Percentiles rank a stretch among this genome's conserved stretches.
Evolutionary conservation across 176 grass and related monocot genomes (phyloP).

Genomic region (Eragrostis curvula): DNA sequence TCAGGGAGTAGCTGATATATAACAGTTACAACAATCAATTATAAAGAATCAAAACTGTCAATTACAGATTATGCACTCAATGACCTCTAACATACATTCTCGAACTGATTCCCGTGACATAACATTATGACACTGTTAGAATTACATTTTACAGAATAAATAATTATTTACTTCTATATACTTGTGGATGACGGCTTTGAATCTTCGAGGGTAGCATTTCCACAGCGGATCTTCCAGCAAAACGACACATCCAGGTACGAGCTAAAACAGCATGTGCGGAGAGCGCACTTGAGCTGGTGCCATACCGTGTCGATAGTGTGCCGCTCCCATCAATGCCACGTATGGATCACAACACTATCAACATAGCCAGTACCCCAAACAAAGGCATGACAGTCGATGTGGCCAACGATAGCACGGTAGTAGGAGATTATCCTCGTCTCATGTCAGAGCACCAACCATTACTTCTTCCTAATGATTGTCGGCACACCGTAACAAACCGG

Average conservation of each 20-base stretch:
- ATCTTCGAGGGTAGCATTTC: neutral
- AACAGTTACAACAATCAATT: neutral
- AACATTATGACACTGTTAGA: slow-evolving; percentile 21
- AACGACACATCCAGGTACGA: slow-evolving; percentile 4
- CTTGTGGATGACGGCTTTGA: neutral
- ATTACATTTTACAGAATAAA: slow-evolving; percentile 25
- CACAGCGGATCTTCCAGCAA: neutral
- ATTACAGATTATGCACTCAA: neutral
- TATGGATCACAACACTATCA: neutral
- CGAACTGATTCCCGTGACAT: slow-evolving; percentile 15
- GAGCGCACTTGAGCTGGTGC: neutral
- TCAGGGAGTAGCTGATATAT: too few species aligned
- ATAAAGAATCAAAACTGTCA: neutral
- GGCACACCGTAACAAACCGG: slow-evolving; percentile 96
- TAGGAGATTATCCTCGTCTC: neutral
- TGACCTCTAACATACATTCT: slow-evolving; percentile 13
- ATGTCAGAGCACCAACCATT: neutral
- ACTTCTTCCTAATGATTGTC: slow-evolving; percentile 66
- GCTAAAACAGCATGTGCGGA: neutral
- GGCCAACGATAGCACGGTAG: too few species aligned
- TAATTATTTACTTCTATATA: slow-evolving; percentile 17
- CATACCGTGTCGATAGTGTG: slow-evolving; percentile 8
- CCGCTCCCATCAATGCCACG: neutral
- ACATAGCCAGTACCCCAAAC: neutral
- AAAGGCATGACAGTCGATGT: neutral